Evolutionary conservation across 2,329 filamentous ascomycete genomes (phyloP).

Genomic region (Xylariaceae sp.): DNA sequence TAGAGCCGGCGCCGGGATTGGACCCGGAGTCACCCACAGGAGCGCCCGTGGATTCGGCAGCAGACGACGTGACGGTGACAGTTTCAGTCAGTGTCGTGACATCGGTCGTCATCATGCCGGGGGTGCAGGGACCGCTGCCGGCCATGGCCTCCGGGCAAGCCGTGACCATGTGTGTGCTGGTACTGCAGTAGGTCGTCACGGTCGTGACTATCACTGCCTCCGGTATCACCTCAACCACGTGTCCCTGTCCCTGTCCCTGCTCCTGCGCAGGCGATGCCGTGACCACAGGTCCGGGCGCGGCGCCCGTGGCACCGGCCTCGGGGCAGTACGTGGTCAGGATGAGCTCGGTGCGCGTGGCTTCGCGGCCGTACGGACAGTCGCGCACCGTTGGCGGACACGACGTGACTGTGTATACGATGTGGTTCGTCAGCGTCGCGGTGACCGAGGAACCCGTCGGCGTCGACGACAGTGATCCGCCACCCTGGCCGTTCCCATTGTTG

Average conservation of each 20-base stretch:
- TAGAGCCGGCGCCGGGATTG: too few relatives aligned
- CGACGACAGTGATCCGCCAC: background rate
- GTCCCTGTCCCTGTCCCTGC: too few relatives aligned
- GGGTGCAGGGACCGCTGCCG: too few relatives aligned
- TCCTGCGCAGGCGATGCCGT: background rate
- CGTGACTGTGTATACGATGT: constrained; percentile 17
- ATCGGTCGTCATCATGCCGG: constrained; percentile 13
- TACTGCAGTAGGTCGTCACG: constrained; percentile 12
- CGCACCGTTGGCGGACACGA: too few relatives aligned
- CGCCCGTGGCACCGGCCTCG: constrained; percentile 4
- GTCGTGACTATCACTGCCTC: background rate
- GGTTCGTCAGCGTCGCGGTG: constrained; percentile 18
- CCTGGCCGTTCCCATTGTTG: background rate
- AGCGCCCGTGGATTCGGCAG: background rate
- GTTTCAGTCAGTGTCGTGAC: constrained; percentile 14
- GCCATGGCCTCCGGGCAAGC: constrained; percentile 17
- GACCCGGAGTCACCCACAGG: too few relatives aligned
- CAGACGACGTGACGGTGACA: constrained; percentile 3
- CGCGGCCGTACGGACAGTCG: constrained; percentile 5
- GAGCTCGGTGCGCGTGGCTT: constrained; percentile 13
- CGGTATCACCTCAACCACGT: too few relatives aligned
- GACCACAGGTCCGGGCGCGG: background rate
- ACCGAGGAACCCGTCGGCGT: constrained; percentile 10
- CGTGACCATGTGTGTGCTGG: constrained; percentile 10
- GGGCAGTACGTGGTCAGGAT: constrained; percentile 18